Evolutionary conservation across 208 protist genomes (phyloP), one percentile per base, ranked within the genome.

Genomic region (Acanthamoeba pearcei): DNA sequence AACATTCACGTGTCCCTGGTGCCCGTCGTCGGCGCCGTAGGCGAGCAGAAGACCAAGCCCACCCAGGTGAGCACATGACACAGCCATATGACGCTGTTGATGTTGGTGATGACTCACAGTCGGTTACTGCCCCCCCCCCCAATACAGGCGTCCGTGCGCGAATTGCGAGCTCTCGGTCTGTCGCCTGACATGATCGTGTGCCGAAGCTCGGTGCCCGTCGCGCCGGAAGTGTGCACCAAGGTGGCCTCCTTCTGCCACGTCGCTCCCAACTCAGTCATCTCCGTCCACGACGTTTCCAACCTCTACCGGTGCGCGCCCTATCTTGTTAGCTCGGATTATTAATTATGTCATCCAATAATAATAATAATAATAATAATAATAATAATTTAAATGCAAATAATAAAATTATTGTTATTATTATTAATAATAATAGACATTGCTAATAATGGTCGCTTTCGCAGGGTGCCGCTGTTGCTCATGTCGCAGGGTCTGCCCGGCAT

Each of bases 41-140:
- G 99, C 46, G 99, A 99, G 96, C 99, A 99, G 96, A 99, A 99
- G 98, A 99, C 99, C 64, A 99, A 99, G 97, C 99, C 99, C 46
- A 99, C 99, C 3, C 99, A 99, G 97, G 98, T 72, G 19, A 60
- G 55, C 12, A 60, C 17, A 60, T 15, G 55, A 60, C 55, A 60
- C 8, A 15, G 24, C 55, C 55, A 12, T 38, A 2, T 38, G 35
- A 38, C 35, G 35, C 35, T 22, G 19, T 60, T 60, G 12, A 0
- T 60, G 55, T 5, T 60, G 12, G 1, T 60, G 55, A 85, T 60
- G 55, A 24, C 12, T 60, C 19, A 60, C 38, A 42, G 38, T 2
- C 38, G 38, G 38, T 42, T 5, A 42, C 38, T 42, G 38, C 2
- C 3, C 2, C 38, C 6, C n/a, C 29, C 0, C 29, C 19, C 6